Evolutionary conservation across 352 stramenopile genomes (phyloP), one percentile per base, ranked within the genome.

Genomic region (Globisporangium uncinulatum): DNA sequence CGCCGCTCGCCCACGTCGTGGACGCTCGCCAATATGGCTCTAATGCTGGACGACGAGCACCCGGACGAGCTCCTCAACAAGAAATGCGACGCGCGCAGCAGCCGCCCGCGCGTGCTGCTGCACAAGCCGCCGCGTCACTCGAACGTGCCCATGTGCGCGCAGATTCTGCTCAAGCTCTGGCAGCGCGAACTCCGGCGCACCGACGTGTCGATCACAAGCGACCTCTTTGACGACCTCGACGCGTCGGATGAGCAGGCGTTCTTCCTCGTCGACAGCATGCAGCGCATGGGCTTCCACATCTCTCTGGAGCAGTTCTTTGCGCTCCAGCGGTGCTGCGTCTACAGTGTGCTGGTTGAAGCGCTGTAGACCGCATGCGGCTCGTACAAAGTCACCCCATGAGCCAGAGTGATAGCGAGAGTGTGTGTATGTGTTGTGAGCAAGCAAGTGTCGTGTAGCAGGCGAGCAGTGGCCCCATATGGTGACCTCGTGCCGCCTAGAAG

Each of bases 301-400:
- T 76, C 74, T 20, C 61, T 83, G 17, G 52, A 71, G 34, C 78
- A 88, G 65, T 84, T 91, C 61, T 65, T 87, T 47, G 57, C 70
- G 21, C 67, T 91, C 58, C 72, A 68, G 43, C 76, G 78, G 21
- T 89, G 80, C 73, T 86, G 74, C 48, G 83, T 91, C 67, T 91
- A 89, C 67, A 77, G 70, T 19, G 69, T 91, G 58, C 58, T 91
- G 31, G 49, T 86, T 1, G 67, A 79, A 29, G 77, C 74, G 49
- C 63, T 91, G n/a, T 84, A 59, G 76, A 17, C 6, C 10, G 37
- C 10, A 6, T 3, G 37, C 8, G 37, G 4, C 24, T 29, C 24
- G 4, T 29, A 29, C 24, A 29, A 29, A 29, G 24, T 1, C 24
- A 29, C 24, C 2, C 24, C 24, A 4, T 29, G 24, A 29, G 24